phyloP scores from a whole-genome alignment of 73 alveolate species.

The Paramecium caudatum region DNA sequence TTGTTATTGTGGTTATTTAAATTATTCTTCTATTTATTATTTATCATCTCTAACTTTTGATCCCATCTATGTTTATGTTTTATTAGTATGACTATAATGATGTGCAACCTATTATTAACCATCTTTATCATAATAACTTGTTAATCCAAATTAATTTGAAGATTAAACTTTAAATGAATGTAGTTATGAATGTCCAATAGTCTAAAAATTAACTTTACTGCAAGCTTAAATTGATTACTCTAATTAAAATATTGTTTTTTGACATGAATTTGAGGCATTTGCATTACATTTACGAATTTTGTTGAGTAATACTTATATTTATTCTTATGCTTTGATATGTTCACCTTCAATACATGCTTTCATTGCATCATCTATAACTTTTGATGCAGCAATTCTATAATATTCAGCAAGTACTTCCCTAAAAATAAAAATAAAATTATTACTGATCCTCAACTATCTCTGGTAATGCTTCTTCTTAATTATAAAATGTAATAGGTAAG shows the following conservation, averaged over 20 bases:
- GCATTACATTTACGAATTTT: background rate
- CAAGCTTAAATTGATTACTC: background rate
- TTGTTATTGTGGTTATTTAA: too few species aligned
- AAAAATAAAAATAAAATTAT: too few species aligned
- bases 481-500: too few species aligned
- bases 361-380: background rate
- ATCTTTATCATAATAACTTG: background rate
- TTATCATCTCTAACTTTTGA: too few species aligned
- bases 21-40: too few species aligned
- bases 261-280: background rate
- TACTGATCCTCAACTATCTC: background rate
- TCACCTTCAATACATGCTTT: background rate
- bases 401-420: background rate
- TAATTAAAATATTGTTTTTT: background rate
- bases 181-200: background rate
- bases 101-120: background rate
- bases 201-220: too few species aligned
- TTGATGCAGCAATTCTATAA: background rate
- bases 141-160: background rate
- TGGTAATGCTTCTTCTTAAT: background rate
- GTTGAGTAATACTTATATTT: too few species aligned
- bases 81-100: background rate
- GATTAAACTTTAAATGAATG: background rate
- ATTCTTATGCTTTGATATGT: background rate
- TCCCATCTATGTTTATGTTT: background rate